These are phyloP conservation scores for Alopecurus myosuroides DNA, from an alignment of 176 grass and related monocot species.

Conservation along the genomic window DNA sequence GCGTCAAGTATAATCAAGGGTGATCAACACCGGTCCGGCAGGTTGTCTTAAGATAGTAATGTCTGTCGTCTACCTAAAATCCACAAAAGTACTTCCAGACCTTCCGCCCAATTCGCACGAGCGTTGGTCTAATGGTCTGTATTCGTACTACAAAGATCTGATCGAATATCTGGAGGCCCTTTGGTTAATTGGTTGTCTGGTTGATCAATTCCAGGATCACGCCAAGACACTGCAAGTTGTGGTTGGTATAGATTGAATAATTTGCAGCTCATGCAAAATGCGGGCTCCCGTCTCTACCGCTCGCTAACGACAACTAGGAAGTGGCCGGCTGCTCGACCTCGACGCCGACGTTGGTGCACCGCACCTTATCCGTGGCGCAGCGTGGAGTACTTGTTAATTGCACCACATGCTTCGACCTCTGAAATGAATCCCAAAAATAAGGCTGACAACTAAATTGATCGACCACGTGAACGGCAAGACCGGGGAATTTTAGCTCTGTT, in stretches of 20 bases:
- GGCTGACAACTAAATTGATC: background rate
- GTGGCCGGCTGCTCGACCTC: background rate
- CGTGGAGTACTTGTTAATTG: background rate
- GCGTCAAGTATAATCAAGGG: background rate
- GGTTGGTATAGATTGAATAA: background rate
- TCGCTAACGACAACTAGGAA: background rate
- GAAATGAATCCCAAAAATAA: background rate
- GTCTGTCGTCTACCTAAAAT: background rate
- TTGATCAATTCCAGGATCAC: background rate
- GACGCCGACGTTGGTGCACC: background rate
- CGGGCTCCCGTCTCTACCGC: background rate
- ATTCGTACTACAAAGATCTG: background rate
- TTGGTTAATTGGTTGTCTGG: constrained; percentile 12
- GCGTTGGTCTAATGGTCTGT: background rate
- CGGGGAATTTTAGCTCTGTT: background rate
- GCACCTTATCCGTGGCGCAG: background rate
- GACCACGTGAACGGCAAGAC: background rate
- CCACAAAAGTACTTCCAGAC: background rate
- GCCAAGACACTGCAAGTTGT: background rate
- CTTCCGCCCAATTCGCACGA: background rate
- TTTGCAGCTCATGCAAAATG: background rate
- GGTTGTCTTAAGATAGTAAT: background rate
- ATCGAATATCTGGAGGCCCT: background rate
- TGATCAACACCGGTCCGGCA: background rate
- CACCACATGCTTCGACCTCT: background rate